Base-by-base conservation (phyloP, 495 filamentous ascomycete species). In the Trichocladium antarcticum region DNA sequence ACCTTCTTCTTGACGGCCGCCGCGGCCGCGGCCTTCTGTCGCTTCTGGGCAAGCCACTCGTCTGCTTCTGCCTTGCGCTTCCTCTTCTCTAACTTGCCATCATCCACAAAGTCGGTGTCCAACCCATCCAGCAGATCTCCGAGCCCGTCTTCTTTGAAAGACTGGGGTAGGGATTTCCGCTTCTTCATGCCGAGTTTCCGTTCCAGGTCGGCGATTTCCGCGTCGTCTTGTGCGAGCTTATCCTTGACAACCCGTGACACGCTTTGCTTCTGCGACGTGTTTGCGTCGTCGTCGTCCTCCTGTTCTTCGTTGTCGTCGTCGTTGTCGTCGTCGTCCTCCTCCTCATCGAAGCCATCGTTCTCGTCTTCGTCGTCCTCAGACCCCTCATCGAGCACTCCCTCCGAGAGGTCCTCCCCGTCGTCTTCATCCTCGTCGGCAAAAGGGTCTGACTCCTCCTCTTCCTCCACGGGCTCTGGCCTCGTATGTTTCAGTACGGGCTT, bases 191-290 rank as follows among this genome's bases (percentile, higher is more conserved):
- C 89, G 32, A 98, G 72, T 58, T 85, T 93, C 68, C 81, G 87
- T 67, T 98, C 93, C 48, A 96, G 64, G 8, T 80, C 85, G 14
- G 84, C 81, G 58, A 98, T 96, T 52, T 95, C 86, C 3, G 78
- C 81, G 56, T 96, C 87, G 47, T 97, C 92, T 43, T 81, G 68
- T 0, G 68, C 70, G 17, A 97, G 67, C 51, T 77, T 82, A 6
- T 80, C 74, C 61, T 77, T 80, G 1, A 84, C 70, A 0, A 68
- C 69, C 46, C 73, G 78, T 6, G 86, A 76, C 10, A 83, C 42
- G 41, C 68, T 66, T 2, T 58, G 29, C 19, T 54, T 49, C 4
- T 46, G 19, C 29, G 56, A 37, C 9, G 60, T 41, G 8, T 72
- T 60, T 40, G 54, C 28, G 46, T 36, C 15, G 34, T 50, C 49